Evolutionary conservation across 495 filamentous ascomycete species (phyloP).

Genomic region (Letharia columbiana): DNA sequence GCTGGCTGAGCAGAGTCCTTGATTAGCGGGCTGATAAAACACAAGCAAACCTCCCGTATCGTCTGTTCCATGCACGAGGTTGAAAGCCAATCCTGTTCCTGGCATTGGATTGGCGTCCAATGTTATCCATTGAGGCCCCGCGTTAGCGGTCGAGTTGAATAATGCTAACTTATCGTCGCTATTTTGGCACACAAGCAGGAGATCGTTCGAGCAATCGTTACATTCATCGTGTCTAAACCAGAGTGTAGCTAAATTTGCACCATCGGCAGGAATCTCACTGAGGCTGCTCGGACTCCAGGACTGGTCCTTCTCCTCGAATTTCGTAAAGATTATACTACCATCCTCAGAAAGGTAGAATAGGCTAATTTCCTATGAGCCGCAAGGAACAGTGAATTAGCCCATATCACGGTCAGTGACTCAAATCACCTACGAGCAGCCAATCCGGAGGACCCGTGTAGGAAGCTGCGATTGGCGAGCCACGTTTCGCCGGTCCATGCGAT

Average conservation of each 20-base stretch:
- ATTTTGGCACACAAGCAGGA: background rate
- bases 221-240: background rate
- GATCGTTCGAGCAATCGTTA: background rate
- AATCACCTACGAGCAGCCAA: background rate
- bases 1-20: background rate
- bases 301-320: background rate
- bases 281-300: background rate
- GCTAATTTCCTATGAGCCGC: background rate
- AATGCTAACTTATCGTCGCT: background rate
- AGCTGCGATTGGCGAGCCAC: constrained; percentile 1
- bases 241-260: background rate
- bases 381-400: background rate
- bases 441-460: background rate
- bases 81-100: background rate
- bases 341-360: background rate
- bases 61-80: background rate
- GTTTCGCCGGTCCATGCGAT: background rate
- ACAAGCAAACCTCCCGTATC: background rate
- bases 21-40: background rate
- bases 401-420: background rate
- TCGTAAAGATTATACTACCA: background rate
- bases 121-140: background rate
- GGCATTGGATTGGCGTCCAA: background rate
- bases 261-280: background rate
- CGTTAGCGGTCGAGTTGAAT: background rate